Conservation (phyloP, 2,329 filamentous ascomycete genomes). For the Alternaria sp. region DNA sequence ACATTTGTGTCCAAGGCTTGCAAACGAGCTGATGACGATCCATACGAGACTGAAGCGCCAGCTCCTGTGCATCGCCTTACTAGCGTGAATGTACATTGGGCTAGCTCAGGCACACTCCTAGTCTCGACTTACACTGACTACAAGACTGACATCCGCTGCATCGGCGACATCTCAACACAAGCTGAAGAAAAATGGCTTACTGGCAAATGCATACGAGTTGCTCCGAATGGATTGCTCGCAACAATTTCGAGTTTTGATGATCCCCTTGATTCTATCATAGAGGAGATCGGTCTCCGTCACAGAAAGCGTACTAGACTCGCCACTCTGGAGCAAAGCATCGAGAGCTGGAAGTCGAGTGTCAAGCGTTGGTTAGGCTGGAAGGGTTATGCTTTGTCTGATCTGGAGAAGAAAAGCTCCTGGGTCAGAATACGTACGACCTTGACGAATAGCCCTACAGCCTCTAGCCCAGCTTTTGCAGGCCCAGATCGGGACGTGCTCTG, state of each 20-base stretch:
- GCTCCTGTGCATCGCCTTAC: slow-evolving; percentile 35
- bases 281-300: slow-evolving; percentile 31
- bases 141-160: slow-evolving; percentile 33
- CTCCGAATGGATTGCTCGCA: slow-evolving; percentile 46
- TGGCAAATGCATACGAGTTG: slow-evolving; percentile 45
- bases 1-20: slow-evolving; percentile 44
- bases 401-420: slow-evolving; percentile 41
- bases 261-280: slow-evolving; percentile 27
- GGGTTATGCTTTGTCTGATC: slow-evolving; percentile 40
- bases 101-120: slow-evolving; percentile 46
- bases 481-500: slow-evolving; percentile 45
- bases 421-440: slow-evolving; percentile 41
- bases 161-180: slow-evolving; percentile 23
- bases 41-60: slow-evolving; percentile 8
- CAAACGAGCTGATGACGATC: slow-evolving; percentile 15
- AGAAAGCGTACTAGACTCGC: slow-evolving; percentile 37
- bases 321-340: slow-evolving; percentile 40
- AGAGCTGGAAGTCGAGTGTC: slow-evolving; percentile 46
- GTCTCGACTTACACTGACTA: slow-evolving; percentile 40
- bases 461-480: slow-evolving; percentile 23
- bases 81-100: slow-evolving; percentile 44
- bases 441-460: slow-evolving; percentile 6
- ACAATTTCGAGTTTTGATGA: slow-evolving; percentile 43
- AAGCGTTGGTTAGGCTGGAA: slow-evolving; percentile 47
- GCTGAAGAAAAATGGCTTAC: slow-evolving; percentile 29